phyloP scores from a whole-genome alignment of 148 eudicot species.

The Chenopodium album region DNA sequence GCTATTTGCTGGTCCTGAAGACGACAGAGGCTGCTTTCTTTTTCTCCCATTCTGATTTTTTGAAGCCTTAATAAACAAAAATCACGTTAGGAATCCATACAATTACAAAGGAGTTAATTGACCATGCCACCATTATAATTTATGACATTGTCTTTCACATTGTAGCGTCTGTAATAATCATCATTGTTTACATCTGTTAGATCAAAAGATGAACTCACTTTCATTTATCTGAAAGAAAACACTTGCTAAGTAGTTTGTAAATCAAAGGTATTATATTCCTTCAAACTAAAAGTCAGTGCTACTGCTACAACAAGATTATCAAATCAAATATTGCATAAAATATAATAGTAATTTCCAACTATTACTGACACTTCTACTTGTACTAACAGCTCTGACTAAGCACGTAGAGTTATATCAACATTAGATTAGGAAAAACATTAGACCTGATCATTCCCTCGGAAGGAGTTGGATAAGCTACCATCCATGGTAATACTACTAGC shows the following conservation, averaged over 20 bases:
- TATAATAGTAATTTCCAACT: neutral
- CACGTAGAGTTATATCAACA: neutral
- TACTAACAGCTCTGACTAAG: neutral
- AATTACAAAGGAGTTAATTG: neutral
- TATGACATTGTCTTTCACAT: neutral
- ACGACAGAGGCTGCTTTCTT: slow-evolving; percentile 86
- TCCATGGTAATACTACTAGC: slow-evolving; percentile 58
- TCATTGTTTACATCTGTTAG: neutral
- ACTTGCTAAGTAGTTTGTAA: neutral
- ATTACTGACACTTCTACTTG: neutral
- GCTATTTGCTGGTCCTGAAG: slow-evolving; percentile 97
- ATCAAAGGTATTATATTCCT: neutral
- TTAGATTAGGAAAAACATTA: slow-evolving; percentile 21
- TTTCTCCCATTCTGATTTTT: slow-evolving; percentile 86
- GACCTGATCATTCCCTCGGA: slow-evolving; percentile 88
- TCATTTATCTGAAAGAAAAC: neutral
- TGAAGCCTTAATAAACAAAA: slow-evolving; percentile 49
- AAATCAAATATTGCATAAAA: neutral
- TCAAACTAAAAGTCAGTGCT: neutral
- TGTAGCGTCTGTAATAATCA: neutral
- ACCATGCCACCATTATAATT: neutral
- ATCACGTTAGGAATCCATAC: slow-evolving; percentile 31
- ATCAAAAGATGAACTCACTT: neutral
- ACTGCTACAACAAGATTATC: neutral
- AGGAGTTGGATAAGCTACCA: slow-evolving; percentile 68